These are phyloP conservation scores for Globisporangium lucens DNA, from an alignment of 352 stramenopile genomes.

Conservation along the genomic window DNA sequence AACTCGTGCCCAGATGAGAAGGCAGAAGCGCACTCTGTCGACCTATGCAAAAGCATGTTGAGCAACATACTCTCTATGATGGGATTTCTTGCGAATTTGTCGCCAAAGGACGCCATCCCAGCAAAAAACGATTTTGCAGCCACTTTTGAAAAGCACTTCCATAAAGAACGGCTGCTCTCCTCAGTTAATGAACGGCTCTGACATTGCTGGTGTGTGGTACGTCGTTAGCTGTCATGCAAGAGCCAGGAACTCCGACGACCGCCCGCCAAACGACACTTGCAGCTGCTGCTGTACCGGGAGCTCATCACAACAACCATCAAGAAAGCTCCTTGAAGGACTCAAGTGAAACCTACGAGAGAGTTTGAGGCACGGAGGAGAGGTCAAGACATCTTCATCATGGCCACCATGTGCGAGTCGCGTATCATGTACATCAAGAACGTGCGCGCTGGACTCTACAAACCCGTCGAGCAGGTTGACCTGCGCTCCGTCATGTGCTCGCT, in stretches of 20 bases:
- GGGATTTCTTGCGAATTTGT: neutral
- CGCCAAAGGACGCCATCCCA: neutral
- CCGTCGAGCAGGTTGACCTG: constrained; percentile 66
- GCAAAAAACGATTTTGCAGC: neutral
- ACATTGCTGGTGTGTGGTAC: no score
- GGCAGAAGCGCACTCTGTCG: no score
- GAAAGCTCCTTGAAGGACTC: constrained; percentile 5
- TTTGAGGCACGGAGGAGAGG: constrained; percentile 54
- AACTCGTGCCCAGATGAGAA: constrained; percentile 56
- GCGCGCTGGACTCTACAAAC: constrained; percentile 55
- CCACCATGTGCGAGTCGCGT: constrained; percentile 70
- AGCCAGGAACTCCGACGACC: neutral
- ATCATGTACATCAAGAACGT: constrained; percentile 67
- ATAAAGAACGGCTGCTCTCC: no score
- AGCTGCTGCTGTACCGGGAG: neutral
- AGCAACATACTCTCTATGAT: neutral
- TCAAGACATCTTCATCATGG: constrained; percentile 66
- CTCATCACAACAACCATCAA: neutral
- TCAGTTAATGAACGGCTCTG: no score
- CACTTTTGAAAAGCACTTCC: neutral
- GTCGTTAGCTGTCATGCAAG: neutral
- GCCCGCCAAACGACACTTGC: neutral
- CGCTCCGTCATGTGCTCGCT: constrained; percentile 39
- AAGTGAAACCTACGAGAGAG: constrained; percentile 49
- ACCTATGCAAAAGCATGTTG: neutral